Conservation (phyloP, 2,329 filamentous ascomycete species). For the Anthostomella pinea region DNA sequence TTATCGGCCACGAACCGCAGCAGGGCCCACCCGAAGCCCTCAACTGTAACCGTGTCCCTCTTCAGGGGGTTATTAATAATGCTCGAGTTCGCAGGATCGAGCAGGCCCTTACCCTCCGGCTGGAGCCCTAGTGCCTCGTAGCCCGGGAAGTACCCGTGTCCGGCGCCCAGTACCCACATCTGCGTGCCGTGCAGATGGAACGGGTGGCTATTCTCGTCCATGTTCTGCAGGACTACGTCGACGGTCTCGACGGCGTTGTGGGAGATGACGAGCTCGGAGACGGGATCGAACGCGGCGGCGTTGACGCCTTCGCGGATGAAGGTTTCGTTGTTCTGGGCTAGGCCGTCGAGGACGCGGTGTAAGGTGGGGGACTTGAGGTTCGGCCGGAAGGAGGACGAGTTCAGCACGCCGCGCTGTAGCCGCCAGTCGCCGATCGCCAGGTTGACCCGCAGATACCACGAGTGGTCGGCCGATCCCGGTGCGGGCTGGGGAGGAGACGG, state of each 20-base stretch:
- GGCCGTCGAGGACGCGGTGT: conserved; percentile 46
- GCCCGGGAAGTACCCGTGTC: conserved; percentile 60
- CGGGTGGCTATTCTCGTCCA: conserved; percentile 60
- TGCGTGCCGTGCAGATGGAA: conserved; percentile 65
- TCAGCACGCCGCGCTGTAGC: conserved; percentile 57
- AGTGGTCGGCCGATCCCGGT: conserved; percentile 47
- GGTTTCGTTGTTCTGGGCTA: conserved; percentile 41
- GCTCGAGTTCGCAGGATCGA: conserved; percentile 34
- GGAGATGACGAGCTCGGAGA: conserved; percentile 52
- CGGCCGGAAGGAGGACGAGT: conserved; percentile 51
- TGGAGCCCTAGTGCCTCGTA: conserved; percentile 37
- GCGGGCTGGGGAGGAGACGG: conserved; percentile 43
- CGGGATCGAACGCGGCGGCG: conserved; percentile 42
- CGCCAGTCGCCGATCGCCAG: conserved; percentile 59
- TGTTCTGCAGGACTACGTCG: conserved; percentile 60
- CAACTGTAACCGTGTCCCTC: conserved; percentile 43
- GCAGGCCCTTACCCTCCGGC: conserved; percentile 31
- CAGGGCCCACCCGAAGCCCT: conserved; percentile 49
- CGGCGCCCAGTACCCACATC: conserved; percentile 54
- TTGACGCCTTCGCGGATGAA: conserved; percentile 51
- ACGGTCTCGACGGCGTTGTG: conserved; percentile 49
- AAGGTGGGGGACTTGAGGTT: conserved; percentile 47
- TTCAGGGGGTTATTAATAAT: conserved; percentile 40
- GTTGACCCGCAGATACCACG: conserved; percentile 54
- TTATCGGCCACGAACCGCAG: conserved; percentile 49